Base-by-base conservation (phyloP, 108 stramenopile genomes). In the Fragilariopsis cylindrus region DNA sequence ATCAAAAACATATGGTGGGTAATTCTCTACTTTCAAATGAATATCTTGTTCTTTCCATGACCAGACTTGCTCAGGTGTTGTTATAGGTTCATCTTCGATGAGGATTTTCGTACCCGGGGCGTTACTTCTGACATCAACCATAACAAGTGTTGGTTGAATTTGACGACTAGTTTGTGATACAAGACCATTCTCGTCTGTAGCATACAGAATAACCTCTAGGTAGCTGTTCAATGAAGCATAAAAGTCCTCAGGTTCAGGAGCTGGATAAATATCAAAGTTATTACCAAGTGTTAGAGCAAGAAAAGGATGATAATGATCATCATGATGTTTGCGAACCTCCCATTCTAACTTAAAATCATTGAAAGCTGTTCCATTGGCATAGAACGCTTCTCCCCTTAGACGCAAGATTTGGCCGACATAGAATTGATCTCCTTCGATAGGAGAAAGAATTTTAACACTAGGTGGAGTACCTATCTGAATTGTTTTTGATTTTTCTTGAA, bases 181-280 rank as follows among this genome's bases (percentile, higher is more conserved):
- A 12, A 81, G 46, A 40, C 80, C 80, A 16, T 64, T 40, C 7
- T 21, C 18, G 60, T 76, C 75, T 2, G 68, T 76, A 46, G 62
- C 80, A 39, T 42, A 57, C 1, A 81, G 70, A 16, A 76, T 43
- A 7, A 76, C 58, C 55, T 81, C 76, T 15, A 81, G 69, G 55
- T 76, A 72, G 63, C 75, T 81, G n/a, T 68, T 76, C 15, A 53
- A 4, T 1, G 80, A 57, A 21, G 80, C 80, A 50, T 65, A 8
- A 63, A 75, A 80, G 69, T 80, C 79, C 42, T 80, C 79, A 12
- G 79, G 79, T 11, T 45, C 13, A 40, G 79, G 79, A 44, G 78
- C 78, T 12, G 65, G 16, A 18, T n/a, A 45, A 7, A 74, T 7
- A 13, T 39, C 65, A 57, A 79, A 21, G 45, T 68, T 56, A 21